Base-by-base conservation (phyloP, 2,329 filamentous ascomycete species). In the Alternaria panax region DNA sequence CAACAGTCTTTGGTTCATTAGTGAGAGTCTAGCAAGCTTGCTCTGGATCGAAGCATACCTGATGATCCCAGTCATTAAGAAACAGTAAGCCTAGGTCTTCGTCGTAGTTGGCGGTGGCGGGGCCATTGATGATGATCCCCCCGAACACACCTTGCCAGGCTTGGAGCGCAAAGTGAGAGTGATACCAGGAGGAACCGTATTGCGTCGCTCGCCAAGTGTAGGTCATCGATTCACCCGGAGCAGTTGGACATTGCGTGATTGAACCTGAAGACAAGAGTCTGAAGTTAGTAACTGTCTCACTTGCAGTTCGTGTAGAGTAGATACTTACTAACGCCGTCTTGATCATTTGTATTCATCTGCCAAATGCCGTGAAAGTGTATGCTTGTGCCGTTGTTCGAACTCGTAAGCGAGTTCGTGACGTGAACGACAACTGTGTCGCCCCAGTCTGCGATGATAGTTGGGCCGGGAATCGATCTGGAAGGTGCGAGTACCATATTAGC, bases 31-130 rank as follows among this genome's bases (percentile, higher is more conserved):
- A 5, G 9, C 16, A 16, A 30, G 7, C 2, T 28, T 11, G 3
- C 1, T 2, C 2, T 16, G n/a, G 11, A 20, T 27, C 2, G 5
- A 28, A 34, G 4, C 14, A 34, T 12, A 55, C 53, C 43, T 72
- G 63, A 62, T 81, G 80, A 51, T 71, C 75, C 80, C 80, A 83
- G 57, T 83, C 81, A 7, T 75, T 76, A 8, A 83, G 62, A 27
- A 81, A 68, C 8, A 82, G 67, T 45, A 78, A 78, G 0, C 80
- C 81, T 16, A 80, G 63, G 63, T 83, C 81, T n/a, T 73, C 71
- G 36, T 82, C 81, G 58, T 81, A 83, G 22, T 79, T 59, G 7
- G 69, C 69, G 22, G 76, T 73, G 0, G 75, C 69, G 28, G 80
- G 79, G 3, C 80, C 79, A 41, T 82, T 72, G 52, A 81, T 79